Percentiles rank a stretch among this genome's conserved stretches.
phyloP scores from a whole-genome alignment of 495 filamentous ascomycete species.

The Chaetomium cochliodes region DNA sequence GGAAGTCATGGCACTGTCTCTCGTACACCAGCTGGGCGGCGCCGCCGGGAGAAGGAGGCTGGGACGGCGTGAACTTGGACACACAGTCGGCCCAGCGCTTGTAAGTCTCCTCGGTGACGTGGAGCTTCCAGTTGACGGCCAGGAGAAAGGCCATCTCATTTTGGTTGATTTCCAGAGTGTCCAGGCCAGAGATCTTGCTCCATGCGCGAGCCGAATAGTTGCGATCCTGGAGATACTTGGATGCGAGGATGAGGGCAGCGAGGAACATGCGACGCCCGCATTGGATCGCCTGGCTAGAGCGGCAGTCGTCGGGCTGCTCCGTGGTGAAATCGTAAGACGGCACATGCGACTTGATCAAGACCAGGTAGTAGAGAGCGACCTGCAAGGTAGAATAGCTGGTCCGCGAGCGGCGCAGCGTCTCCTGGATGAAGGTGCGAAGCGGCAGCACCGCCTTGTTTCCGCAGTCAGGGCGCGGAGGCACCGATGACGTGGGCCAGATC shows the following conservation, averaged over 20 bases:
- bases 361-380: slow-evolving; percentile 93
- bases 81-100: slow-evolving; percentile 92
- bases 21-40: slow-evolving; percentile 42
- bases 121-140: slow-evolving; percentile 90
- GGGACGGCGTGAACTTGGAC: slow-evolving; percentile 73
- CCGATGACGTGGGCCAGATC: slow-evolving; percentile 85
- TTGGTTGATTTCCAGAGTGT: slow-evolving; percentile 87
- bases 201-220: slow-evolving; percentile 96
- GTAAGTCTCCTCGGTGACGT: slow-evolving; percentile 84
- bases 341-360: slow-evolving; percentile 89
- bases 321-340: slow-evolving; percentile 78
- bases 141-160: slow-evolving; percentile 92
- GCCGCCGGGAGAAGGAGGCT: slow-evolving; percentile 58
- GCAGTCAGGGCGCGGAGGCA: slow-evolving; percentile 55
- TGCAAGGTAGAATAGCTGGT: slow-evolving; percentile 97
- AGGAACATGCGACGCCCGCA: slow-evolving; percentile 98
- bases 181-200: slow-evolving; percentile 96
- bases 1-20: slow-evolving; percentile 63
- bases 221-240: slow-evolving; percentile 96
- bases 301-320: slow-evolving; percentile 77
- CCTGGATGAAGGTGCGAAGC: slow-evolving; percentile 92
- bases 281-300: slow-evolving; percentile 77
- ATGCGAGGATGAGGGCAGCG: slow-evolving; percentile 85
- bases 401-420: slow-evolving; percentile 88
- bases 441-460: slow-evolving; percentile 74